Base-by-base conservation (phyloP, 768 basidiomycete genomes). In the Lactifluus volemus region DNA sequence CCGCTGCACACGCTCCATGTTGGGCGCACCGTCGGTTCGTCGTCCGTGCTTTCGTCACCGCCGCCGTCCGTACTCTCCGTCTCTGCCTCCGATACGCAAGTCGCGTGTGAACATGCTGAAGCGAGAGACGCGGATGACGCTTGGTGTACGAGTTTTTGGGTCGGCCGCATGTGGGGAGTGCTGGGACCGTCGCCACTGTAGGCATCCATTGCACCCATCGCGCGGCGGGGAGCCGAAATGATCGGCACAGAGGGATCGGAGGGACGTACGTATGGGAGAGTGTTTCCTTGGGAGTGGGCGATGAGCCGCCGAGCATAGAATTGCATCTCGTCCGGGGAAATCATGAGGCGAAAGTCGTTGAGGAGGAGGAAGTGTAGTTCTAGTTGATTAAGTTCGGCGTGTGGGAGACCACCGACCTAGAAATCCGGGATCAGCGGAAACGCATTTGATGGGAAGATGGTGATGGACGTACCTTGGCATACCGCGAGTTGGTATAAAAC, bases 401-500 rank as follows among this genome's bases (percentile, higher is more conserved):
- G 84, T 0, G 97, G 97, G 0, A 99, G 81, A 29, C 97, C 97
- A 47, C 97, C 97, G 63, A 99, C 96, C 93, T 95, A 67, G 9
- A 57, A 39, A 58, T 63, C 49, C 51, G 53, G 47, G 53, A 34
- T 61, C 51, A 57, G 36, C 5, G 21, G 47, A 49, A 17, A 25
- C 1, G 45, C 49, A 45, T 36, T 42, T 45, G 58, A 53, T 10
- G 45, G 6, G 48, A 65, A 64, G 52, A 17, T 54, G 54, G 50
- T 39, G 49, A 41, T 44, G 39, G 49, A 74, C 82, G 30, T 59
- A 92, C 93, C 84, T 98, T 99, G 55, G 97, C 97, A 71, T 99
- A 99, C 34, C 96, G 81, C 9, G 96, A 97, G 68, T 99, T 99
- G 15, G 97, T 98, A 74, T 99, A 98, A 69, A 99, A 99, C 4